These are phyloP conservation scores for Vinca minor DNA, from an alignment of 257 asterid species.

Conservation along the genomic window DNA sequence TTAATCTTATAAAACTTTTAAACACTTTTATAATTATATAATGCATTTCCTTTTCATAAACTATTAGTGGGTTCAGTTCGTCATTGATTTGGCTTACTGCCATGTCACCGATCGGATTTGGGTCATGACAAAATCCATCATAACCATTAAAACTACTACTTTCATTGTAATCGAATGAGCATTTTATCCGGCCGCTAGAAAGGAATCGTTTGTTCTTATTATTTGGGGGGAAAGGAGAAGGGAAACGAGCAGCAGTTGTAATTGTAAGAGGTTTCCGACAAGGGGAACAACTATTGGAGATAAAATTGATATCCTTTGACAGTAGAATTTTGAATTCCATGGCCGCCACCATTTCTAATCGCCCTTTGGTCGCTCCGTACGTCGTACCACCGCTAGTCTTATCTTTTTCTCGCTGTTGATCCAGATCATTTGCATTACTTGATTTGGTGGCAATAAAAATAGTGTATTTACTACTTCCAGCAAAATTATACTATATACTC, in stretches of 20 bases:
- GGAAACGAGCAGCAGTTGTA: constrained; percentile 5
- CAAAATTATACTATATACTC: too few species aligned
- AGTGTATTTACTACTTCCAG: too few species aligned
- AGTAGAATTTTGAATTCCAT: constrained; percentile 13
- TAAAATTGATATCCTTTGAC: constrained; percentile 10
- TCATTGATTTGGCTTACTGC: too few species aligned
- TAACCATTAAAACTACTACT: constrained; percentile 3
- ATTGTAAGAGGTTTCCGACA: background rate
- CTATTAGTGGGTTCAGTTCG: too few species aligned
- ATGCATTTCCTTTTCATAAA: too few species aligned
- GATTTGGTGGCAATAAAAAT: too few species aligned
- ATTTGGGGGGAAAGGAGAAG: constrained; percentile 7
- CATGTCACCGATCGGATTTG: too few species aligned
- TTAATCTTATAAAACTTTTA: too few species aligned
- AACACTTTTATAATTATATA: too few species aligned
- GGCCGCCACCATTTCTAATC: constrained; percentile 29
- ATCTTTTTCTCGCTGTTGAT: background rate
- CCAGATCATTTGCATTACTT: too few species aligned
- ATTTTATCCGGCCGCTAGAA: constrained; percentile 20
- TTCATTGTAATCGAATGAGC: constrained; percentile 23
- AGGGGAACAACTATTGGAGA: constrained; percentile 7
- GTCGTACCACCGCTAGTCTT: background rate
- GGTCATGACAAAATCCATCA: constrained; percentile 17
- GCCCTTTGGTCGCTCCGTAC: too few species aligned
- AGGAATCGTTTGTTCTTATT: constrained; percentile 11